Conservation (phyloP, 2,329 filamentous ascomycete species). For the Aspergillus spinulosporus region DNA sequence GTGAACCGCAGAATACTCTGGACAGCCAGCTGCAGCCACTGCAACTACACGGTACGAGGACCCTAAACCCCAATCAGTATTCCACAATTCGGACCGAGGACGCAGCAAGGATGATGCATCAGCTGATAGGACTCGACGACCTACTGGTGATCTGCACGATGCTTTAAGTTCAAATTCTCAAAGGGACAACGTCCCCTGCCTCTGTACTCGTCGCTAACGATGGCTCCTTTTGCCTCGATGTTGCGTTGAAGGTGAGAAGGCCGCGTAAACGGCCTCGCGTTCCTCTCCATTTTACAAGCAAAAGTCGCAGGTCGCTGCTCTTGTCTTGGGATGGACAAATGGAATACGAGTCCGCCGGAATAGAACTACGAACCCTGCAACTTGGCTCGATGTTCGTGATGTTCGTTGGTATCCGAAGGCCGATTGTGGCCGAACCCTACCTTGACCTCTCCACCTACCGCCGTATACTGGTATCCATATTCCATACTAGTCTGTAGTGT, state of each 20-base stretch:
- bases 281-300: no score
- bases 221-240: background rate
- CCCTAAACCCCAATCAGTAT: no score
- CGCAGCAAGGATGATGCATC: background rate
- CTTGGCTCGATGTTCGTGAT: background rate
- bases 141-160: constrained; percentile 2
- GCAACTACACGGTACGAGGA: no score
- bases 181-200: background rate
- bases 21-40: background rate
- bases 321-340: background rate
- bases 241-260: no score
- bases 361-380: background rate
- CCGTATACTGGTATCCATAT: background rate
- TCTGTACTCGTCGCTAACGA: background rate
- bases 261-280: no score
- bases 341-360: background rate
- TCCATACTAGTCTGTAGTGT: background rate
- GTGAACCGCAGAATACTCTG: background rate
- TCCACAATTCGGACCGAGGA: background rate
- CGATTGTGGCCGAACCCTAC: background rate
- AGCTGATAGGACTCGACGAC: background rate
- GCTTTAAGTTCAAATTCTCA: background rate
- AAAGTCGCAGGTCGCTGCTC: background rate
- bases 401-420: background rate
- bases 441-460: background rate